Evolutionary conservation across 345 rosid genomes (phyloP), one percentile per base, ranked within the genome.

Genomic region (Rubroshorea leprosula): DNA sequence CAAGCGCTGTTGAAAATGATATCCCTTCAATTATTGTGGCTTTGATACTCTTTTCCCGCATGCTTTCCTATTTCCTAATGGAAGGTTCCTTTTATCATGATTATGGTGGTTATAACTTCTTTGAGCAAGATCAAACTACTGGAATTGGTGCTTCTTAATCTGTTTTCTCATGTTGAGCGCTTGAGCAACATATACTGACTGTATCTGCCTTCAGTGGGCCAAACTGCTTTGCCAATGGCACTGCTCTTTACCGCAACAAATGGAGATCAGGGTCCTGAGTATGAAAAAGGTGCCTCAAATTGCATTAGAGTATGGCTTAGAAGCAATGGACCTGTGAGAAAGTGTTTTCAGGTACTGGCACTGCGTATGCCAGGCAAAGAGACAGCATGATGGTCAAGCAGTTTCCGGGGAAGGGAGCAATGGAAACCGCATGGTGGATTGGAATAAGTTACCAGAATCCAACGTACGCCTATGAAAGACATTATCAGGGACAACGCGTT

Each of bases 311-410:
- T 78, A 78, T 60, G 96, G 93, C 6, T 76, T 90, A 66, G 96
- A 87, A 63, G 80, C 96, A 0, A 60, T 83, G 70, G 96, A 90
- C 49, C 65, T 90, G 0, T 90, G 97, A 43, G 97, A 90, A 39
- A 67, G 80, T 15, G 26, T 87, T 55, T 85, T 78, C 11, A 94
- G 96, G 19, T 83, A 83, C 64, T 90, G 89, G 78, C 96, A 93
- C 27, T 90, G 96, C 55, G 71, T 77, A 43, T 67, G 62, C 24
- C 60, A 71, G 47, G 62, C 60, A 22, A 76, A 71, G 29, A 73
- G 66, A 60, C 60, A 45, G 23, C 22, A 16, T 0, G 58, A 60
- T 12, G 73, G 59, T 41, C 66, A 35, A 46, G 66, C 49, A 49
- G 58, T 38, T 68, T 24, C 54, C 26, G 55, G 69, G 20, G 60